These are phyloP conservation scores for Talaromyces piceae DNA, from an alignment of 2,329 filamentous ascomycete species.

Conservation along the genomic window DNA sequence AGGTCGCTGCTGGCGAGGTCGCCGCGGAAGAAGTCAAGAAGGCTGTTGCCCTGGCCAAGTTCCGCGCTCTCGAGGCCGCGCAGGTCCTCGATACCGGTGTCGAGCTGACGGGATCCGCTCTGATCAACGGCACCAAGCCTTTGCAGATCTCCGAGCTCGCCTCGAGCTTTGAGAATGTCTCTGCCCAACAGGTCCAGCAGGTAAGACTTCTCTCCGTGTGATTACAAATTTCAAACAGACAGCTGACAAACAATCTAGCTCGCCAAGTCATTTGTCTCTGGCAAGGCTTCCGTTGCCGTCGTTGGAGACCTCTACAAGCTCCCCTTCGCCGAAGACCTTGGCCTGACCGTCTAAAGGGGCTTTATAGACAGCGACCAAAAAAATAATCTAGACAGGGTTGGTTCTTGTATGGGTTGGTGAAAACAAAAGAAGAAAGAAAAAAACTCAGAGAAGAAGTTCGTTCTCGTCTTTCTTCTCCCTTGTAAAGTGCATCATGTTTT, in stretches of 20 bases:
- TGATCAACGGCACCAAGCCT: constrained; percentile 72
- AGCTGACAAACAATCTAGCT: constrained; percentile 49
- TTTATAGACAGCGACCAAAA: not conserved
- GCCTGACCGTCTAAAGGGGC: constrained; percentile 72
- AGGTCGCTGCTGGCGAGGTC: constrained; percentile 66
- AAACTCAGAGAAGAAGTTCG: not conserved
- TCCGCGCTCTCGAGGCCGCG: constrained; percentile 74
- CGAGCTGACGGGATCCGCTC: constrained; percentile 73
- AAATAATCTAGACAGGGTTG: not conserved
- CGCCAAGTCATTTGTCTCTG: constrained; percentile 78
- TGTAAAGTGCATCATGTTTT: not conserved
- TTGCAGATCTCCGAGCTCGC: constrained; percentile 76
- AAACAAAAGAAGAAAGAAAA: not conserved
- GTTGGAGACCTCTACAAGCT: constrained; percentile 88
- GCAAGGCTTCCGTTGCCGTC: constrained; percentile 79
- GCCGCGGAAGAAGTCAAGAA: constrained; percentile 83
- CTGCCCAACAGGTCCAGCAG: constrained; percentile 73
- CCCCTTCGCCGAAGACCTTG: constrained; percentile 89
- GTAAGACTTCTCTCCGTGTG: too few relatives aligned
- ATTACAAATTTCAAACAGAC: constrained; percentile 10
- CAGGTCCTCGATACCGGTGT: constrained; percentile 72
- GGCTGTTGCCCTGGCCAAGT: constrained; percentile 88
- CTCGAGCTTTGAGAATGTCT: constrained; percentile 72
- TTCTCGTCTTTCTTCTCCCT: not conserved
- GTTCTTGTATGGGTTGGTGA: not conserved